These are phyloP conservation scores for Sisymbrium irio DNA, from an alignment of 345 rosid genomes.

Conservation along the genomic window DNA sequence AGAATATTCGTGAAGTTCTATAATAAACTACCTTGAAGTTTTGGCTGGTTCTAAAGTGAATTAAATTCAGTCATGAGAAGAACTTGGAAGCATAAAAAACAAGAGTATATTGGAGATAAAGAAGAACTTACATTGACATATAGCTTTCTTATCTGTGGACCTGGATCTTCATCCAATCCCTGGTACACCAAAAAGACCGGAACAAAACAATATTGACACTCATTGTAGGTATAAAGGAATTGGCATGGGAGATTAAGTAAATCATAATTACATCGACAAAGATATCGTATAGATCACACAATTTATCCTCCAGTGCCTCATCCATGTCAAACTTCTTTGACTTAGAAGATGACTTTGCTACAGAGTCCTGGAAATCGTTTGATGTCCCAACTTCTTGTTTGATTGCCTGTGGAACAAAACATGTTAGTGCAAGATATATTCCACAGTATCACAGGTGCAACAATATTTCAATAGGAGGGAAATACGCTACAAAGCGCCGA, in stretches of 20 bases:
- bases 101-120: not conserved
- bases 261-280: conserved; percentile 64
- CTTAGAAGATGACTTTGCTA: conserved; percentile 46
- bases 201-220: conserved; percentile 8
- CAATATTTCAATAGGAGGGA: not conserved
- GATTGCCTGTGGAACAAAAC: conserved; percentile 32
- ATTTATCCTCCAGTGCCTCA: conserved; percentile 70
- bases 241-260: not conserved
- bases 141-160: conserved; percentile 82
- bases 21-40: not conserved
- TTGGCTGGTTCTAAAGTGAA: not conserved
- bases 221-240: not conserved
- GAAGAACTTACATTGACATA: conserved; percentile 52
- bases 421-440: not conserved
- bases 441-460: not conserved
- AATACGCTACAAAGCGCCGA: not conserved
- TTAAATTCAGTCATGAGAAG: not conserved
- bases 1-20: not conserved
- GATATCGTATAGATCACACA: conserved; percentile 94
- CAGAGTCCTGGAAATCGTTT: conserved; percentile 71
- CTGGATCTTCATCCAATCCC: conserved; percentile 80
- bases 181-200: conserved; percentile 14
- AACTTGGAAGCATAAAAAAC: conserved; percentile 7
- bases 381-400: conserved; percentile 60
- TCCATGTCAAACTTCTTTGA: conserved; percentile 71